Conservation (phyloP, 768 basidiomycete genomes). For the Mycena polygramma region DNA sequence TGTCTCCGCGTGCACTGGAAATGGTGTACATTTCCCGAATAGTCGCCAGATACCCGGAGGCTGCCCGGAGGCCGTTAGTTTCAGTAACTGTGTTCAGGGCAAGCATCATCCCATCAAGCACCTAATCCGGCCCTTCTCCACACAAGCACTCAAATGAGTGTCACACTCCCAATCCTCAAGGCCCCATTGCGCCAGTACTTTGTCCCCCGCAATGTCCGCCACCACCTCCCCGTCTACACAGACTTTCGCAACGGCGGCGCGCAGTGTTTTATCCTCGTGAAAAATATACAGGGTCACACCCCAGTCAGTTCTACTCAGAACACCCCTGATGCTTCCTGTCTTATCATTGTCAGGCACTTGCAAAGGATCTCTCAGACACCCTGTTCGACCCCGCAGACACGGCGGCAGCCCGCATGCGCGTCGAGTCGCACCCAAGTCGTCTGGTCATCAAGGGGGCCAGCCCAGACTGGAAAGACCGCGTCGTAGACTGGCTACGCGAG, state of each 20-base stretch:
- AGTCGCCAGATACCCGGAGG: conserved; percentile 19
- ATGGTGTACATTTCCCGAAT: conserved; percentile 6
- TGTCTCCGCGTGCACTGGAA: conserved; percentile 35
- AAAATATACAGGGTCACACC: conserved; percentile 76
- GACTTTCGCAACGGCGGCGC: conserved; percentile 78
- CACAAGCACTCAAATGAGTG: too few relatives aligned
- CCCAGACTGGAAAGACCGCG: conserved; percentile 64
- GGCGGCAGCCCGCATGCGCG: conserved; percentile 63
- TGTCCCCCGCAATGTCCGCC: conserved; percentile 74
- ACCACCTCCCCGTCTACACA: conserved; percentile 81
- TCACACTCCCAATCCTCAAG: not conserved
- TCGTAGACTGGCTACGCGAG: conserved; percentile 71
- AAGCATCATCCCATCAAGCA: not conserved
- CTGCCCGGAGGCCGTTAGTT: conserved; percentile 1
- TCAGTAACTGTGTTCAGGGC: too few relatives aligned
- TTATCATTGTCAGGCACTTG: conserved; percentile 58
- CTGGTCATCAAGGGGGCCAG: conserved; percentile 72
- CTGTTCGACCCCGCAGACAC: conserved; percentile 64
- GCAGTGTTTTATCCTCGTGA: conserved; percentile 68
- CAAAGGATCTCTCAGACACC: conserved; percentile 64
- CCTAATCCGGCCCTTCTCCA: not conserved
- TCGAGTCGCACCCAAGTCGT: conserved; percentile 64
- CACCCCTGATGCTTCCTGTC: conserved; percentile 33
- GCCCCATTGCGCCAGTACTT: conserved; percentile 55
- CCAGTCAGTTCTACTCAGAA: conserved; percentile 56